These are phyloP conservation scores for Leccinum fuscescens DNA, from an alignment of 1,284 basidiomycete genomes.

Conservation along the genomic window DNA sequence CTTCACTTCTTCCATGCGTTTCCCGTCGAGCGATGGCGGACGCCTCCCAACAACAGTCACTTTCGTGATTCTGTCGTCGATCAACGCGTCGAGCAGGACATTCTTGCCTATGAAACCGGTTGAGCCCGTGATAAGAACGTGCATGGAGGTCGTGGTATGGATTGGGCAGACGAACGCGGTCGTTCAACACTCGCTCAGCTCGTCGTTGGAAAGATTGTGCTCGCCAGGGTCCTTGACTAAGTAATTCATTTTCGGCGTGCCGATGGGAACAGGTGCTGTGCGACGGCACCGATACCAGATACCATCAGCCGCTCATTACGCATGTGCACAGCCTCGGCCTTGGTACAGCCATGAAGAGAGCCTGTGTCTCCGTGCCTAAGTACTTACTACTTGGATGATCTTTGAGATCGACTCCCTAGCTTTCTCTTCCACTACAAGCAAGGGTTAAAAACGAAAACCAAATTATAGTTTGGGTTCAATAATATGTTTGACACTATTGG, in stretches of 20 bases:
- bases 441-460: background rate
- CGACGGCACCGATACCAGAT: background rate
- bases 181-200: background rate
- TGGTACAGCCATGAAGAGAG: too few relatives aligned
- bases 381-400: too few relatives aligned
- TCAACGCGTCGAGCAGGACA: constrained; percentile 19
- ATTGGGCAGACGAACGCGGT: background rate
- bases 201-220: background rate
- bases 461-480: constrained; percentile 41
- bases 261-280: constrained; percentile 1
- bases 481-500: constrained; percentile 39
- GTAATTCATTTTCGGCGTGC: background rate
- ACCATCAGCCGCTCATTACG: background rate
- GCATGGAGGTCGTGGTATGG: constrained; percentile 10
- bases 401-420: background rate
- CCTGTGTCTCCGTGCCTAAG: background rate
- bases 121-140: constrained; percentile 28
- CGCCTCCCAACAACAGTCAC: constrained; percentile 26
- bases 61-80: constrained; percentile 25
- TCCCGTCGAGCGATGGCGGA: constrained; percentile 24
- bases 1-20: constrained; percentile 15
- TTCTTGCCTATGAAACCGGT: constrained; percentile 30
- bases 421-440: background rate
- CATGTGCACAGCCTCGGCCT: background rate
- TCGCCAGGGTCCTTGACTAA: background rate